Evolutionary conservation across 1,139 yeast genomes (phyloP).

Genomic region (Taiozyma sp.): DNA sequence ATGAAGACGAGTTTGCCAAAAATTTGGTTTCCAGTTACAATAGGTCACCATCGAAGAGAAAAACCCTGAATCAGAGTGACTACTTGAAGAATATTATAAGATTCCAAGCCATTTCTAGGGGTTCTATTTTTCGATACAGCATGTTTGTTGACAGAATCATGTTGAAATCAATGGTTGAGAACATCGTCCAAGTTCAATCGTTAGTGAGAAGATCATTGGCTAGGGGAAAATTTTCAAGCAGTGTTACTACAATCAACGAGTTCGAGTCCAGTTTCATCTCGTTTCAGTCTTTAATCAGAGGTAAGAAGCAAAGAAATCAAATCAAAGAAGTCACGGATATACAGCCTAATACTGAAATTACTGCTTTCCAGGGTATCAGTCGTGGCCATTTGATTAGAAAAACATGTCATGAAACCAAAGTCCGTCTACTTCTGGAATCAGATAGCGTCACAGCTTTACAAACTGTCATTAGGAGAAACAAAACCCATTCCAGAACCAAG

Average conservation of each 20-base stretch:
- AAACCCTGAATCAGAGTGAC: constrained; percentile 28
- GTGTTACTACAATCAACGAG: constrained; percentile 6
- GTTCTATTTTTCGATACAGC: constrained; percentile 57
- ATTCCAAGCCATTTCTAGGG: constrained; percentile 62
- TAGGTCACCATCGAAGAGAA: constrained; percentile 29
- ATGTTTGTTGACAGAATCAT: constrained; percentile 59
- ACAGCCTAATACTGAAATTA: constrained; percentile 10
- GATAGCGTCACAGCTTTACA: constrained; percentile 30
- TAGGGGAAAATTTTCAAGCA: constrained; percentile 5
- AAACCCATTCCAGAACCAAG: constrained; percentile 3
- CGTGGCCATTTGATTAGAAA: constrained; percentile 20
- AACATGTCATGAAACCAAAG: constrained; percentile 11
- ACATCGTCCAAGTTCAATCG: constrained; percentile 37
- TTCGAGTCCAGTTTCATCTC: constrained; percentile 11
- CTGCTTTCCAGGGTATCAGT: constrained; percentile 15
- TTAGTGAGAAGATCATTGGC: constrained; percentile 27
- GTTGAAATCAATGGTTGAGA: constrained; percentile 49
- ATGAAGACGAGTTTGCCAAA: constrained; percentile 3
- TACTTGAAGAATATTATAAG: constrained; percentile 31
- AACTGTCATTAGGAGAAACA: constrained; percentile 28
- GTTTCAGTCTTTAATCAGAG: constrained; percentile 24
- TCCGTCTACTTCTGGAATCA: constrained; percentile 27
- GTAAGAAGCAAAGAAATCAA: constrained; percentile 16
- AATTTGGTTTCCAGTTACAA: constrained; percentile 8
- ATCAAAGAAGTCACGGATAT: constrained; percentile 5